phyloP scores from a whole-genome alignment of 345 rosid species.

The Salix exigua region DNA sequence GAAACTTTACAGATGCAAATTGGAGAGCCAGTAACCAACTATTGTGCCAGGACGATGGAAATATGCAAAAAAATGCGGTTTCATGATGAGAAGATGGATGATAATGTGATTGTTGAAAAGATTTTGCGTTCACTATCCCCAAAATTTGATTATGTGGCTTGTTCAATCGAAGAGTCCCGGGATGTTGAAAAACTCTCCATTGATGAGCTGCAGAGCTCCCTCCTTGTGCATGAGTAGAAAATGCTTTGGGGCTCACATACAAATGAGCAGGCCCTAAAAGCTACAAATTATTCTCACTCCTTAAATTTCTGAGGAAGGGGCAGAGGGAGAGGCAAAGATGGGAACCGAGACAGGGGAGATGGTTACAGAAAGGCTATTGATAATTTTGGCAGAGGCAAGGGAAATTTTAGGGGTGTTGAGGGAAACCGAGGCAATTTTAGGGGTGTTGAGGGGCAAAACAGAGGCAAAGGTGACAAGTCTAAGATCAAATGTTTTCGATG shows the following conservation, averaged over 20 bases:
- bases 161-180: constrained; percentile 4
- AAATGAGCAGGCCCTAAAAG: neutral
- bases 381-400: too few species aligned
- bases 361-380: neutral
- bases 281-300: neutral
- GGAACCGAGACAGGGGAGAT: neutral
- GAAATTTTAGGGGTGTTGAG: too few species aligned
- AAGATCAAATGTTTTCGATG: too few species aligned
- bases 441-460: too few species aligned
- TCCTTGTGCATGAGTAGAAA: neutral
- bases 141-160: neutral
- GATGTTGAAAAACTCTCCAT: neutral
- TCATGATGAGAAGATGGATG: constrained; percentile 3
- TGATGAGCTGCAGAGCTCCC: neutral
- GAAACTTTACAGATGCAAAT: neutral
- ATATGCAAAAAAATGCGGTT: neutral
- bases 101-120: constrained; percentile 14
- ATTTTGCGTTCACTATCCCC: neutral
- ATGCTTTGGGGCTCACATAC: neutral
- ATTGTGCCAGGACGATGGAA: neutral
- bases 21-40: neutral
- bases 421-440: too few species aligned
- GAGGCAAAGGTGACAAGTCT: too few species aligned
- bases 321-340: neutral
- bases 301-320: neutral